Conservation (phyloP, 2,329 filamentous ascomycete species). For the Aspergillus jensenii region DNA sequence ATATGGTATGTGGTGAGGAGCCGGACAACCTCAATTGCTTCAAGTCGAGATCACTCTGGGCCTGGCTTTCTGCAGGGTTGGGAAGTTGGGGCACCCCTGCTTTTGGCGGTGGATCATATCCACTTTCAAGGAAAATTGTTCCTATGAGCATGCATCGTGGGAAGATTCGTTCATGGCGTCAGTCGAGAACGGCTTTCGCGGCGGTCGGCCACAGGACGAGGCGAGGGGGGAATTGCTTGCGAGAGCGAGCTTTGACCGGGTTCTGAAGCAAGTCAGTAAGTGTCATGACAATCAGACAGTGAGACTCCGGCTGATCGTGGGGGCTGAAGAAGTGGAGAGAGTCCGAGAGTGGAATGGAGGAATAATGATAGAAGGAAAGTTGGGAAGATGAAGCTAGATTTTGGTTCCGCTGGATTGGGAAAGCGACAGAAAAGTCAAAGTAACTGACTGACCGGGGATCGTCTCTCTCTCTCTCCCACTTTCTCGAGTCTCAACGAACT, state of each 20-base stretch:
- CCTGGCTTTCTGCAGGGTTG: slow-evolving; percentile 6
- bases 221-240: slow-evolving; percentile 3
- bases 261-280: not conserved
- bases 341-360: not conserved
- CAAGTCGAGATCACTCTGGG: not conserved
- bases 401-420: slow-evolving; percentile 6
- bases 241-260: not conserved
- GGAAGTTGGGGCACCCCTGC: slow-evolving; percentile 7
- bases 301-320: not conserved
- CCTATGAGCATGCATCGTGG: slow-evolving; percentile 1
- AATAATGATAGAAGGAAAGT: not conserved
- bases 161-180: not conserved
- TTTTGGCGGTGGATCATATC: slow-evolving; percentile 5
- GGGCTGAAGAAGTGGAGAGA: not conserved
- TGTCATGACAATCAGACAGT: not conserved
- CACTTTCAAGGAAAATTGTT: slow-evolving; percentile 3
- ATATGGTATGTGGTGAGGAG: slow-evolving; percentile 1
- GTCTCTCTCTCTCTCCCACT: not conserved
- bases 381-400: slow-evolving; percentile 1
- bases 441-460: not conserved
- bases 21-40: not conserved
- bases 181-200: not conserved
- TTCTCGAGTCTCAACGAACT: not conserved
- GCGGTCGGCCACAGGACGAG: not conserved
- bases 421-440: not conserved